Percentiles rank a stretch among this genome's conserved stretches.
These are phyloP conservation scores for Leccinum holopus DNA, from an alignment of 1,284 basidiomycete species.

Conservation along the genomic window DNA sequence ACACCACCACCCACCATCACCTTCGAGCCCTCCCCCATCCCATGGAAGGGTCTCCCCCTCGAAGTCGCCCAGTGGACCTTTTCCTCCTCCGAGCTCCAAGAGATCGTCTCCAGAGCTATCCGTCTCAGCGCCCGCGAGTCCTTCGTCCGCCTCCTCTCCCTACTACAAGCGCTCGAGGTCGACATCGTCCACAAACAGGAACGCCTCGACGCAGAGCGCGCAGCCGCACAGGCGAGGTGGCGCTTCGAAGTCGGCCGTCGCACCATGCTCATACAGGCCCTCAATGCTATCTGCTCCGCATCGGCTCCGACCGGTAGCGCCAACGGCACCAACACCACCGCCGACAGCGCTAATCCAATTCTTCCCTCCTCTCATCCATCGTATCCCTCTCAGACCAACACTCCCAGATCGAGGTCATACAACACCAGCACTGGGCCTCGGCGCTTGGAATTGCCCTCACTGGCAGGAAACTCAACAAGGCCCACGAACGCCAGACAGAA, in stretches of 20 bases:
- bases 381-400: constrained; percentile 60
- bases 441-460: constrained; percentile 68
- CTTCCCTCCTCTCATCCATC: constrained; percentile 51
- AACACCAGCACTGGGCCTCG: constrained; percentile 66
- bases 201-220: constrained; percentile 51
- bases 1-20: constrained; percentile 47
- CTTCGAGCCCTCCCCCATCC: constrained; percentile 56
- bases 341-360: constrained; percentile 28
- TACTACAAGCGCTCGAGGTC: constrained; percentile 56
- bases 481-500: constrained; percentile 60
- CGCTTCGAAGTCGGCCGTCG: constrained; percentile 67
- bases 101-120: constrained; percentile 71
- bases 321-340: neutral
- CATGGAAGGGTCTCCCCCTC: constrained; percentile 65
- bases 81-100: constrained; percentile 64
- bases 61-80: constrained; percentile 78
- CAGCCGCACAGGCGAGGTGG: constrained; percentile 59
- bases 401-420: constrained; percentile 56
- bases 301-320: constrained; percentile 3
- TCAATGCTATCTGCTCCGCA: constrained; percentile 43
- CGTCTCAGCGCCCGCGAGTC: constrained; percentile 67
- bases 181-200: constrained; percentile 57
- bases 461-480: constrained; percentile 67
- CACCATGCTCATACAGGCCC: constrained; percentile 67
- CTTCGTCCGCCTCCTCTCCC: constrained; percentile 66